phyloP scores from a whole-genome alignment of 2,329 filamentous ascomycete genomes.

The Blumeria hordei region DNA sequence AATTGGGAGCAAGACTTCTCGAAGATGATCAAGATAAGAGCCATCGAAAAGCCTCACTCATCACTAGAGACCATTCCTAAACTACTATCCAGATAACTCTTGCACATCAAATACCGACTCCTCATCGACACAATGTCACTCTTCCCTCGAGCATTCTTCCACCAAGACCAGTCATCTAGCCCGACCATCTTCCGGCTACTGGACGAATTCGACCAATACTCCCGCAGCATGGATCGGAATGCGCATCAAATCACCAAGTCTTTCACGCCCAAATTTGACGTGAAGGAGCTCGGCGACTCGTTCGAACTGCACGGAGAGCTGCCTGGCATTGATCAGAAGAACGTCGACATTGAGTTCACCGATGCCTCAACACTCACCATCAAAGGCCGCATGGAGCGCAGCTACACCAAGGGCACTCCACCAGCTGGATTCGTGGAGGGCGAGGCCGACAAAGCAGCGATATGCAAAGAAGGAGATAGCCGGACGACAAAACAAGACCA shows the following conservation, averaged over 20 bases:
- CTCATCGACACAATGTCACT: slow-evolving; percentile 24
- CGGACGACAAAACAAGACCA: too few relatives aligned
- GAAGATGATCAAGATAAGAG: too few relatives aligned
- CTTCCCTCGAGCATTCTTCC: slow-evolving; percentile 26
- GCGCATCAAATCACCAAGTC: slow-evolving; percentile 13
- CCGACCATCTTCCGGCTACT: slow-evolving; percentile 38
- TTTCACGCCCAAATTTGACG: slow-evolving; percentile 58
- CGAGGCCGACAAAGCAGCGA: too few relatives aligned
- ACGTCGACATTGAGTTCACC: slow-evolving; percentile 56
- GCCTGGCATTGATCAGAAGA: slow-evolving; percentile 47
- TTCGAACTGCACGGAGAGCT: slow-evolving; percentile 68
- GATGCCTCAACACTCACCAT: slow-evolving; percentile 50
- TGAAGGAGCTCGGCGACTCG: slow-evolving; percentile 39
- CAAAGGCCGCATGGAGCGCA: slow-evolving; percentile 43
- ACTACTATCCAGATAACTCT: too few relatives aligned
- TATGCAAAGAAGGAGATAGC: too few relatives aligned
- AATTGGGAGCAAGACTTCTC: too few relatives aligned
- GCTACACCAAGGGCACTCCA: not conserved
- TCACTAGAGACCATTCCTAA: too few relatives aligned
- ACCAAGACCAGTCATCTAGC: slow-evolving; percentile 22
- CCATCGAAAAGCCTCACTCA: too few relatives aligned
- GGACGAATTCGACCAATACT: slow-evolving; percentile 36
- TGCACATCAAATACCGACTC: too few relatives aligned
- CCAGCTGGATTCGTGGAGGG: not conserved
- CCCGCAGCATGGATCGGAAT: slow-evolving; percentile 5